phyloP scores from a whole-genome alignment of 257 asterid genomes.

The Solanum appendiculatum region DNA sequence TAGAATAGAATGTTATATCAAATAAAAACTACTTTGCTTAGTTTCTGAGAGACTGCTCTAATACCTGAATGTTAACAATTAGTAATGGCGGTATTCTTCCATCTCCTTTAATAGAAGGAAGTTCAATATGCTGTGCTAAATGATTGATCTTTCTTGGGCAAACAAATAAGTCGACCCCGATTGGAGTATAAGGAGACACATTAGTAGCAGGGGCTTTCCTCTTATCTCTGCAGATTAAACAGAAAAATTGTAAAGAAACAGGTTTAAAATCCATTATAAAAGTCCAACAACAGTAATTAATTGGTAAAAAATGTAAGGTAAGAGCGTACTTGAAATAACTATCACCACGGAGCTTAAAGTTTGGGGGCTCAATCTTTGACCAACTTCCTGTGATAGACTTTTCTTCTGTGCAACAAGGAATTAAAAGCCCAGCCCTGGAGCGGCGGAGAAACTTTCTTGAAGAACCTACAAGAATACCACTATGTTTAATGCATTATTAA shows the following conservation, averaged over 20 bases:
- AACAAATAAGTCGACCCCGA: slow-evolving; percentile 66
- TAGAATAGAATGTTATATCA: neutral
- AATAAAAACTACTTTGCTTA: neutral
- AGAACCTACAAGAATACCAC: slow-evolving; percentile 27
- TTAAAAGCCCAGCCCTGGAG: slow-evolving; percentile 62
- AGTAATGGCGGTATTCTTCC: slow-evolving; percentile 42
- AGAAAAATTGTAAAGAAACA: neutral
- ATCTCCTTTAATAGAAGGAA: slow-evolving; percentile 44
- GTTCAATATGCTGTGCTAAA: slow-evolving; percentile 65
- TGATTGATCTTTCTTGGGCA: slow-evolving; percentile 51
- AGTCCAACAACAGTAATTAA: neutral
- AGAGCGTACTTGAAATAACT: slow-evolving; percentile 55
- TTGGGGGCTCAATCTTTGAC: slow-evolving; percentile 61
- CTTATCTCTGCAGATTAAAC: slow-evolving; percentile 49
- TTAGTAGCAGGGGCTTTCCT: slow-evolving; percentile 55
- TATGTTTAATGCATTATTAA: neutral
- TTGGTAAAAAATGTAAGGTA: neutral
- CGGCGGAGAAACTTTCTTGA: slow-evolving; percentile 44
- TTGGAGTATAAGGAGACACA: slow-evolving; percentile 47
- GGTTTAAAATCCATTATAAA: neutral
- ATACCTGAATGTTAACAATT: slow-evolving; percentile 69
- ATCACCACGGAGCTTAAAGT: slow-evolving; percentile 74
- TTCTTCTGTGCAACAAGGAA: slow-evolving; percentile 50
- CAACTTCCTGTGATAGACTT: slow-evolving; percentile 53
- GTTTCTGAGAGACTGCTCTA: neutral